Conservation (phyloP, 176 grass and related monocot species). For the Oryza glaberrima region DNA sequence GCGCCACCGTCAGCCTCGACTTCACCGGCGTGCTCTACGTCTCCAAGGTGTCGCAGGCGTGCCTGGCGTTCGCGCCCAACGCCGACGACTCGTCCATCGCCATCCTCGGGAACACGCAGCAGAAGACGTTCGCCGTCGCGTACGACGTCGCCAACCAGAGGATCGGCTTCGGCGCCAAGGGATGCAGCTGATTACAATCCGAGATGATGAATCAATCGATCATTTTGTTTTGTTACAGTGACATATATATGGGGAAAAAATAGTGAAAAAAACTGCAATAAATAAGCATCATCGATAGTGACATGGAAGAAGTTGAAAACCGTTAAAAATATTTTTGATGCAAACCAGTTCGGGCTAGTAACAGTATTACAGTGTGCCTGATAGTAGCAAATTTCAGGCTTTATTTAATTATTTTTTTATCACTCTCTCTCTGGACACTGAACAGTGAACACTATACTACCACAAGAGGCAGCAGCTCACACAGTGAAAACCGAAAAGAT, state of each 20-base stretch:
- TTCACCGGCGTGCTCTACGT: constrained; percentile 68
- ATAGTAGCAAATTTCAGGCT: not conserved
- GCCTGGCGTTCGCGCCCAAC: constrained; percentile 82
- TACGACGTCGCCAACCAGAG: constrained; percentile 69
- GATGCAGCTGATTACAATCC: constrained; percentile 49
- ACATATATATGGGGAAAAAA: not conserved
- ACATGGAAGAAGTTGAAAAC: not conserved
- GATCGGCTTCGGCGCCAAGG: constrained; percentile 68
- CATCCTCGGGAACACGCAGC: constrained; percentile 85
- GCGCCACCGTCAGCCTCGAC: constrained; percentile 50
- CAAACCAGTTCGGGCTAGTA: not conserved
- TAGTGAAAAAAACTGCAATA: not conserved
- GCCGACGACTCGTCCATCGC: constrained; percentile 35
- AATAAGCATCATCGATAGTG: not conserved
- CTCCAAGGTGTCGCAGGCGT: constrained; percentile 54
- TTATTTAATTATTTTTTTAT: not conserved
- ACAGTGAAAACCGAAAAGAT: not conserved
- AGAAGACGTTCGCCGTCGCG: constrained; percentile 64
- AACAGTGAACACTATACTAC: not conserved
- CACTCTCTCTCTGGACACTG: not conserved
- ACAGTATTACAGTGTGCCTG: not conserved
- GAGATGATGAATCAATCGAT: not conserved
- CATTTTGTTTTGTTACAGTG: not conserved
- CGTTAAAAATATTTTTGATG: not conserved
- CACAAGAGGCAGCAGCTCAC: not conserved